Conservation (phyloP, 2,329 filamentous ascomycete species). For the Curvularia spicifera region DNA sequence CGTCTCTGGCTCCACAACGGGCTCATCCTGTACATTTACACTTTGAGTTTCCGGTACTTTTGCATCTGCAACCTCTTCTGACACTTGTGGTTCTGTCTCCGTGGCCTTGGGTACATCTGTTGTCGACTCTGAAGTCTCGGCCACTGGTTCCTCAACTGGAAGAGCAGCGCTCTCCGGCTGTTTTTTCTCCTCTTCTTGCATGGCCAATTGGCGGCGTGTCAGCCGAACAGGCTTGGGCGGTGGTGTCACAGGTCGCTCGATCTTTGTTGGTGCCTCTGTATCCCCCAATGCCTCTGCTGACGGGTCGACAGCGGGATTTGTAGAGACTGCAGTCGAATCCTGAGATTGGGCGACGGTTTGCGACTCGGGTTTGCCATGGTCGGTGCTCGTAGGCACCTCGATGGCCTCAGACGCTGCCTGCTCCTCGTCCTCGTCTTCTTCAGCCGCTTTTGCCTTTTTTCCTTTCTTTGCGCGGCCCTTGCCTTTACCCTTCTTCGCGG, state of each 20-base stretch:
- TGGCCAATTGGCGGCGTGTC: constrained; percentile 47
- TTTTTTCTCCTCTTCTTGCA: constrained; percentile 40
- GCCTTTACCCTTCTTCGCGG: constrained; percentile 38
- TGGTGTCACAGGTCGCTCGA: constrained; percentile 34
- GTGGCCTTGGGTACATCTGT: constrained; percentile 2
- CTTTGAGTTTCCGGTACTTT: constrained; percentile 4
- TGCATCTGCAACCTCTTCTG: constrained; percentile 8
- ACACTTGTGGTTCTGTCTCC: constrained; percentile 4
- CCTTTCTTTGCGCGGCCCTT: constrained; percentile 37
- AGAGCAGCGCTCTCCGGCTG: constrained; percentile 28
- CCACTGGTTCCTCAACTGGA: constrained; percentile 13
- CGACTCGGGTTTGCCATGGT: constrained; percentile 28
- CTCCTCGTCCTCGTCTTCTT: constrained; percentile 32
- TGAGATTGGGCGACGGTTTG: constrained; percentile 27
- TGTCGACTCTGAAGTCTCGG: constrained; percentile 13
- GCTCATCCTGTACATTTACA: constrained; percentile 4
- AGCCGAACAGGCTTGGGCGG: constrained; percentile 39
- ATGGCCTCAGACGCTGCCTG: constrained; percentile 27
- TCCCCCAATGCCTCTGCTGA: constrained; percentile 33
- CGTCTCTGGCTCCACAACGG: background rate
- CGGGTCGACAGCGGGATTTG: background rate
- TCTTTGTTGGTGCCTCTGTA: constrained; percentile 25
- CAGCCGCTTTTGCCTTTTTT: constrained; percentile 29
- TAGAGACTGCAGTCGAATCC: background rate
- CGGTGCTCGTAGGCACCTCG: constrained; percentile 29